Evolutionary conservation across 495 filamentous ascomycete genomes (phyloP).

Genomic region (Aspergillus mulundensis): DNA sequence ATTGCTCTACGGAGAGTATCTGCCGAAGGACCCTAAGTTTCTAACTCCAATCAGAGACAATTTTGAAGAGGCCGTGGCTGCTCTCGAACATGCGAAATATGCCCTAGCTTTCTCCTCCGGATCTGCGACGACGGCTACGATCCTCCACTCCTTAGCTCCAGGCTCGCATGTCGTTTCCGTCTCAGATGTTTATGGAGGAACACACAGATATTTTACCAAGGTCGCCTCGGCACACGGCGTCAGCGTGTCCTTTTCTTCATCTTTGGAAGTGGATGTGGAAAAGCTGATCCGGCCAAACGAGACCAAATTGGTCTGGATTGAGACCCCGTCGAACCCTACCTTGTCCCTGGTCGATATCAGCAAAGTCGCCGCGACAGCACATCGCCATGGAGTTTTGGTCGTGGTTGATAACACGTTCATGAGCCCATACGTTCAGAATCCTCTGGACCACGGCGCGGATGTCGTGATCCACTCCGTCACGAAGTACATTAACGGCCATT

Average conservation of each 20-base stretch:
- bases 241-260: conserved; percentile 86
- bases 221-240: conserved; percentile 94
- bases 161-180: conserved; percentile 95
- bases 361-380: conserved; percentile 74
- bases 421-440: conserved; percentile 93
- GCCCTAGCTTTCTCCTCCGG: conserved; percentile 94
- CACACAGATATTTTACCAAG: conserved; percentile 98
- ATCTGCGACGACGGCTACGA: conserved; percentile 86
- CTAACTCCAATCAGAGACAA: conserved; percentile 56
- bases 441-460: conserved; percentile 89
- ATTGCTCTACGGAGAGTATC: not conserved
- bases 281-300: conserved; percentile 73
- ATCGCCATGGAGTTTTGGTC: conserved; percentile 83
- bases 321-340: conserved; percentile 91
- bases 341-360: conserved; percentile 87
- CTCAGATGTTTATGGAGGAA: conserved; percentile 96
- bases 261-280: conserved; percentile 81
- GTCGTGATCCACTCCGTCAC: conserved; percentile 99
- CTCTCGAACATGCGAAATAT: conserved; percentile 86
- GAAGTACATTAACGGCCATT: conserved; percentile 99
- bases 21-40: not conserved
- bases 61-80: conserved; percentile 87
- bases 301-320: conserved; percentile 97
- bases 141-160: conserved; percentile 86
- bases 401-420: conserved; percentile 99